Conservation (phyloP, 1,139 yeast genomes). For the Sugiyamaella neomexicana region DNA sequence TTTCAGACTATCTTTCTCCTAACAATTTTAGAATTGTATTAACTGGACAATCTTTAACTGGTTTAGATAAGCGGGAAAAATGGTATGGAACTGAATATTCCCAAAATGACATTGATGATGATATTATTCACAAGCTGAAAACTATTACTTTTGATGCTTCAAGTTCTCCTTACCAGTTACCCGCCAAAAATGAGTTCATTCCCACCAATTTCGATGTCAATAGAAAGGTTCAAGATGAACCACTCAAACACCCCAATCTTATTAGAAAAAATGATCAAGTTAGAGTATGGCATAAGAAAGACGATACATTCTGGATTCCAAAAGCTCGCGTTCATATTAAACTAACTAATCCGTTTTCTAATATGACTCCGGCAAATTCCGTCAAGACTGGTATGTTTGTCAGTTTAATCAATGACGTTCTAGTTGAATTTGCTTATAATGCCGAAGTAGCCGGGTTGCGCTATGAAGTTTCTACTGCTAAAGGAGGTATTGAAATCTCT, state of each 20-base stretch:
- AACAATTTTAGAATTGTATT: constrained; percentile 63
- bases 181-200: constrained; percentile 72
- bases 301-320: constrained; percentile 87
- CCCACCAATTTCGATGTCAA: constrained; percentile 72
- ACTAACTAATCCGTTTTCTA: constrained; percentile 63
- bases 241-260: constrained; percentile 51
- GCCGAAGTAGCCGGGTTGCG: constrained; percentile 81
- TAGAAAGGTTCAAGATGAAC: constrained; percentile 39
- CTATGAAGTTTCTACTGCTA: constrained; percentile 56
- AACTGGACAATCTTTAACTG: constrained; percentile 42
- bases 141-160: constrained; percentile 35
- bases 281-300: constrained; percentile 85
- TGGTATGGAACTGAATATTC: constrained; percentile 92
- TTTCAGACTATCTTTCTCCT: constrained; percentile 52
- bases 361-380: constrained; percentile 55
- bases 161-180: constrained; percentile 56
- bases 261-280: constrained; percentile 45
- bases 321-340: constrained; percentile 70
- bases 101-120: constrained; percentile 47
- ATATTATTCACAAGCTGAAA: constrained; percentile 44
- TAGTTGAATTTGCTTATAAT: constrained; percentile 76
- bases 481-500: constrained; percentile 69
- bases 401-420: constrained; percentile 70
- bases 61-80: constrained; percentile 54
- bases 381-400: constrained; percentile 62